These are phyloP conservation scores for Citrus unshiu DNA, from an alignment of 345 rosid species.

Conservation along the genomic window DNA sequence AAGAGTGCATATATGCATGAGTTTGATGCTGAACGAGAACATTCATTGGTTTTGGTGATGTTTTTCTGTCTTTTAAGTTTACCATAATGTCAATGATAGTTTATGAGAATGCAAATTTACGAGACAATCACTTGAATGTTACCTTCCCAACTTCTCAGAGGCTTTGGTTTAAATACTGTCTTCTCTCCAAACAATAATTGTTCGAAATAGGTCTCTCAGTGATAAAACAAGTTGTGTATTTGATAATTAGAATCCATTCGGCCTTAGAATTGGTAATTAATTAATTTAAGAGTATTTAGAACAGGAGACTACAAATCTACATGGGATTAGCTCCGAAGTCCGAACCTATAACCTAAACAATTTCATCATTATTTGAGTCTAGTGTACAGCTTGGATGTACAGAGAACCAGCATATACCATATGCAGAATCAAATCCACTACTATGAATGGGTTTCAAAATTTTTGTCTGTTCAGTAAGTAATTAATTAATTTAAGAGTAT, in stretches of 20 bases:
- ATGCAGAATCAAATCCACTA: neutral
- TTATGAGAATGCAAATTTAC: neutral
- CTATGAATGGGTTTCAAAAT: neutral
- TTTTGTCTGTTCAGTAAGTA: neutral
- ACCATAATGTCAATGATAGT: neutral
- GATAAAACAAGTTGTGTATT: neutral
- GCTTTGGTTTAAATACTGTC: neutral
- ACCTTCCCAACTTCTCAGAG: neutral
- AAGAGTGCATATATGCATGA: constrained; percentile 1
- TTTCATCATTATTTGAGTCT: neutral
- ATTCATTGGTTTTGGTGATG: neutral
- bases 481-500: neutral
- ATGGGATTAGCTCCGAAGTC: neutral
- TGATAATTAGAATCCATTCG: neutral
- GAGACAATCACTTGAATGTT: neutral
- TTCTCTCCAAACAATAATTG: neutral
- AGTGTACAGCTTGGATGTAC: neutral
- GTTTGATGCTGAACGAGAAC: neutral
- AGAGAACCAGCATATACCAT: neutral
- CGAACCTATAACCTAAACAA: neutral
- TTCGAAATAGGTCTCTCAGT: neutral
- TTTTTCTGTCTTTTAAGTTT: neutral
- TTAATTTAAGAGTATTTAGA: neutral
- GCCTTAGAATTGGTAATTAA: neutral
- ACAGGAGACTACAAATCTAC: neutral